These are phyloP conservation scores for Colletotrichum navitas DNA, from an alignment of 2,329 filamentous ascomycete genomes.

Conservation along the genomic window DNA sequence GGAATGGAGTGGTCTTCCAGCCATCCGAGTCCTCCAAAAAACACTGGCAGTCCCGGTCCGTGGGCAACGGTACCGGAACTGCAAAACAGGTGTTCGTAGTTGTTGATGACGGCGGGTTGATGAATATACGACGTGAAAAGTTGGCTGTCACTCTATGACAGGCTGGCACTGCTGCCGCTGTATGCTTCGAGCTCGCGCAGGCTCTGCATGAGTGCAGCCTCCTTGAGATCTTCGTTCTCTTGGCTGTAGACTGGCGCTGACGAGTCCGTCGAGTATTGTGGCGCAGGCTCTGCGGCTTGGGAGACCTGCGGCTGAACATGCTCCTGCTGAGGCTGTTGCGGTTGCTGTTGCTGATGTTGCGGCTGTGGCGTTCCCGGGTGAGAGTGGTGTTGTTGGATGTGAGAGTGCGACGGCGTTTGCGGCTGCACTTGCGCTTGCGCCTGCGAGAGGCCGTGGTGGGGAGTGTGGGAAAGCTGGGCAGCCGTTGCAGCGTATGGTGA, in stretches of 20 bases:
- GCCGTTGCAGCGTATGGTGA: constrained; percentile 38
- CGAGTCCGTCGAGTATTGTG: constrained; percentile 29
- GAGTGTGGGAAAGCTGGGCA: constrained; percentile 34
- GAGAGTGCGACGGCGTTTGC: constrained; percentile 34
- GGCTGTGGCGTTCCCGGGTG: constrained; percentile 38
- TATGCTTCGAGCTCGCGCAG: constrained; percentile 42
- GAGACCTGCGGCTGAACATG: constrained; percentile 40
- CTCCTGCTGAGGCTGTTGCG: constrained; percentile 41
- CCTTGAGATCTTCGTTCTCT: constrained; percentile 39
- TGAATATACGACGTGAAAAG: constrained; percentile 26
- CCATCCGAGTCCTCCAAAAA: neutral
- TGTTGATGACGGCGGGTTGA: constrained; percentile 17
- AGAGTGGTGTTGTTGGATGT: constrained; percentile 30
- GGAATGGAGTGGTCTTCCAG: neutral
- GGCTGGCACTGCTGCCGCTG: constrained; percentile 34
- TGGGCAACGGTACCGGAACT: neutral
- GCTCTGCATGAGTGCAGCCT: constrained; percentile 42
- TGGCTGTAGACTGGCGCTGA: constrained; percentile 35
- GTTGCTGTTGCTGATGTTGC: constrained; percentile 33
- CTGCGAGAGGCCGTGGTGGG: constrained; percentile 29
- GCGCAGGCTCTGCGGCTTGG: constrained; percentile 22
- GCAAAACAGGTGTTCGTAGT: neutral
- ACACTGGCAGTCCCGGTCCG: neutral
- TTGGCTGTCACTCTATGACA: constrained; percentile 32
- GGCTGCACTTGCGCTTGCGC: constrained; percentile 24